Base-by-base conservation (phyloP, 192 early-diverging fungal species). In the Fimicolochytrium jonesii region DNA sequence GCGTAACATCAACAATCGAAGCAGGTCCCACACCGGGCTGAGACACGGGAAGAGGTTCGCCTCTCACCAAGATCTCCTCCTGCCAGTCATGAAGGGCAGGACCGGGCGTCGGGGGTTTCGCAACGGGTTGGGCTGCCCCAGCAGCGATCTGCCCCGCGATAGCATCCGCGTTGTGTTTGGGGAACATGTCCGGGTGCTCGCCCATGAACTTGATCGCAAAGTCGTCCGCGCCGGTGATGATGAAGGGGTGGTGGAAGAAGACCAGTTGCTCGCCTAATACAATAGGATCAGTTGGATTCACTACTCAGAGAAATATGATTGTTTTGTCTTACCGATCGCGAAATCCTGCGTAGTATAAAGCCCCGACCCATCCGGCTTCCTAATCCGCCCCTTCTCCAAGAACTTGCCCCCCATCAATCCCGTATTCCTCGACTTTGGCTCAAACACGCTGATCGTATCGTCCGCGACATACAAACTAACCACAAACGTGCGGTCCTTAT, bases 341-440 rank as follows among this genome's bases (percentile, higher is more conserved):
- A 86, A 81, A 58, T 86, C 84, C 13, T 41, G n/a, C 0, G 76
- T 55, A n/a, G 31, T 64, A 61, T 80, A 86, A 67, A 67, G 76
- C 26, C n/a, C 39, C 6, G 41, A 58, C 1, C 61, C 61, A 47
- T 77, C 73, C 18, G 78, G 77, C 57, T 77, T 76, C 41, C 67
- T 67, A 45, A 86, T 77, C 39, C 52, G 60, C 23, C 44, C 44
- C 52, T 77, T 75, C 59, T 86, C 84, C 64, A 86, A 64, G 45
- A 81, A 84, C 68, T 86, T 86, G 51, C 81, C 84, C 22, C 84
- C 84, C 33, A 81, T 58, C 26, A 81, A 74, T 9, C 81, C 81
- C 13, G 71, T 67, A 55, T 83, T 85, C 34, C 80, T 53, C 34
- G 71, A 63, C 33, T 66, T 68, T 6, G 84, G 84, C 56, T 86